Evolutionary conservation across 306 rosid genomes (phyloP), one percentile per base, ranked within the genome.

Genomic region (Cicer chorassanicum): DNA sequence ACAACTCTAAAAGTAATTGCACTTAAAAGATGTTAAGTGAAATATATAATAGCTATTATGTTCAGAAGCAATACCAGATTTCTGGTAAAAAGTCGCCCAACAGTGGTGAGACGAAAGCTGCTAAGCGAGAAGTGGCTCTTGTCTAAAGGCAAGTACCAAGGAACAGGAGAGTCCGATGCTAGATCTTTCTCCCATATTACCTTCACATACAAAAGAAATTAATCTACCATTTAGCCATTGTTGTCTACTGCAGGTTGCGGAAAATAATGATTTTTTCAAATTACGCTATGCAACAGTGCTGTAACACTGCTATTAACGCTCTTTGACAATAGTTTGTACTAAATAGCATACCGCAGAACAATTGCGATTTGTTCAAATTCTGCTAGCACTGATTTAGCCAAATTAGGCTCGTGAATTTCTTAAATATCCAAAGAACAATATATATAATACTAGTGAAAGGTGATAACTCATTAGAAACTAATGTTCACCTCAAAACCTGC

Each of bases 141-240:
- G 84, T 94, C 99, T 84, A 94, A 79, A 84, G 99, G 99, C 83
- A 90, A 59, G 92, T 88, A 94, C 99, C 99, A 94, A 34, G 97
- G 90, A 72, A 92, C 24, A 65, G 88, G 85, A 24, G 99, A 94
- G 67, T 82, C 88, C 43, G 0, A 63, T 2, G 92, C 93, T 63
- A 94, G 88, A 83, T 94, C 97, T 83, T 84, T 94, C 81, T 87
- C 96, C 96, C 95, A 94, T 10, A 94, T 43, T 62, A 94, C 84
- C 99, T 94, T 78, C 48, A 75, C 19, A 61, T 24, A 81, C 51
- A 69, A 75, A 50, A 49, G 6, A 34, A 50, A 49, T 21, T 1
- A 49, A 9, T 4, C 36, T 57, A 8, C 18, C 41, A 43, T 19
- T 79, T 40, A 64, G 75, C 14, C 49, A 63, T 0, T 29, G 36